Evolutionary conservation across 352 stramenopile species (phyloP), one percentile per base, ranked within the genome.

Genomic region (Globisporangium splendens): DNA sequence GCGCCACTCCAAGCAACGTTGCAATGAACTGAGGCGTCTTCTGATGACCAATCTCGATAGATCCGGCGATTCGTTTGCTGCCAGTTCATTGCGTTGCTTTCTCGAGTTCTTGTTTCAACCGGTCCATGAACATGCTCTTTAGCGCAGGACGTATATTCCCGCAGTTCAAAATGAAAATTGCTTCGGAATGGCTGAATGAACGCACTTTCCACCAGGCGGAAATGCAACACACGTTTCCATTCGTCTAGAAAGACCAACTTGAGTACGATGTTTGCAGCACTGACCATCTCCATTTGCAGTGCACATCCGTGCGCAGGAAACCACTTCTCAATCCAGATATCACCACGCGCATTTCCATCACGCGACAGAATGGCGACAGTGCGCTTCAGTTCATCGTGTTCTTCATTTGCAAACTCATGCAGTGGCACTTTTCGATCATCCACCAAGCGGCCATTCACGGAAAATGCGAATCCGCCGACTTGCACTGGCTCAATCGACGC

Each of bases 1-100:
- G 38, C 2, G 59, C 50, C 24, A 50, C 65, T 14, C 56, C 52
- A 4, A 84, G 48, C 1, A 79, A 44, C 10, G 66, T 46, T 0
- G 57, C 73, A 20, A 86, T 74, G 21, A 88, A 86, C 33, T 79
- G 63, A 18, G 75, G 77, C 0, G 75, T 86, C 65, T 82, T 85
- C 38, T 85, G 77, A 43, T 85, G 69, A 0, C 68, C 68, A 2
- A 73, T 51, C 3, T 62, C 46, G 6, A 70, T 67, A 7, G 5
- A 50, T 3, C 53, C 56, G 10, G 76, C 76, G 50, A 60, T 84
- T 38, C 73, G 66, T 7, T 66, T 42, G 0, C 39, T 60, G 0
- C 65, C 66, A 28, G 41, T 82, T 5, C 59, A 18, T 8, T 28
- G 8, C 43, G 72, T 56, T 1, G 67, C 78, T 49, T 75, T 54